Conservation (phyloP, 805 yeast genomes). For the Candida tallmaniae region DNA sequence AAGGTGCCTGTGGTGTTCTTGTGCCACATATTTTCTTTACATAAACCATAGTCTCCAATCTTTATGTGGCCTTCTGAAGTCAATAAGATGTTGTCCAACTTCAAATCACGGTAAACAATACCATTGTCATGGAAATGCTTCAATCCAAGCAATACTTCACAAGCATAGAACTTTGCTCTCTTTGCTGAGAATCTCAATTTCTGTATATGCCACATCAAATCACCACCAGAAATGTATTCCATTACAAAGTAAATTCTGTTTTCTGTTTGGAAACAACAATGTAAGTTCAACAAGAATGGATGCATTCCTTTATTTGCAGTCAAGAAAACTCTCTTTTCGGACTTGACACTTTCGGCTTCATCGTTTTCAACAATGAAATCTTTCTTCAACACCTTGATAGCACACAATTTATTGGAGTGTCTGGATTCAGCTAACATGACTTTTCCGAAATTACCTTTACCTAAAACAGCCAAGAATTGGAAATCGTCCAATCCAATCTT, state of each 20-base stretch:
- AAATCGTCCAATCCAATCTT: slow-evolving; percentile 93
- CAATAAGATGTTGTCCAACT: slow-evolving; percentile 87
- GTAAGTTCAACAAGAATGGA: slow-evolving; percentile 87
- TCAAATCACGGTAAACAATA: slow-evolving; percentile 92
- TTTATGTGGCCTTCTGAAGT: slow-evolving; percentile 92
- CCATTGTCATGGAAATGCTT: slow-evolving; percentile 95
- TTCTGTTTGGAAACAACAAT: slow-evolving; percentile 96
- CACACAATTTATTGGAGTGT: slow-evolving; percentile 76
- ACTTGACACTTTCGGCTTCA: slow-evolving; percentile 90
- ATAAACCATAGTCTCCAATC: slow-evolving; percentile 94
- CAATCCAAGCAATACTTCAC: slow-evolving; percentile 88
- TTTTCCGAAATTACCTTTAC: slow-evolving; percentile 98
- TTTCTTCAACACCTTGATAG: slow-evolving; percentile 93
- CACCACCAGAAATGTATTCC: slow-evolving; percentile 98
- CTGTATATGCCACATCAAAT: slow-evolving; percentile 98
- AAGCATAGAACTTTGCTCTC: slow-evolving; percentile 96
- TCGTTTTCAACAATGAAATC: slow-evolving; percentile 93
- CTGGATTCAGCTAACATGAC: slow-evolving; percentile 96
- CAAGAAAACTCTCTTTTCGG: slow-evolving; percentile 88
- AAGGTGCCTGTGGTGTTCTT: slow-evolving; percentile 87
- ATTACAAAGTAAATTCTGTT: slow-evolving; percentile 95
- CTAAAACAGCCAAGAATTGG: slow-evolving; percentile 88
- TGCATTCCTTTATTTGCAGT: slow-evolving; percentile 83
- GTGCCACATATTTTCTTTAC: slow-evolving; percentile 89
- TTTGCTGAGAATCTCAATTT: slow-evolving; percentile 82